These are phyloP conservation scores for Dendrothele bispora DNA, from an alignment of 768 basidiomycete genomes.

Conservation along the genomic window DNA sequence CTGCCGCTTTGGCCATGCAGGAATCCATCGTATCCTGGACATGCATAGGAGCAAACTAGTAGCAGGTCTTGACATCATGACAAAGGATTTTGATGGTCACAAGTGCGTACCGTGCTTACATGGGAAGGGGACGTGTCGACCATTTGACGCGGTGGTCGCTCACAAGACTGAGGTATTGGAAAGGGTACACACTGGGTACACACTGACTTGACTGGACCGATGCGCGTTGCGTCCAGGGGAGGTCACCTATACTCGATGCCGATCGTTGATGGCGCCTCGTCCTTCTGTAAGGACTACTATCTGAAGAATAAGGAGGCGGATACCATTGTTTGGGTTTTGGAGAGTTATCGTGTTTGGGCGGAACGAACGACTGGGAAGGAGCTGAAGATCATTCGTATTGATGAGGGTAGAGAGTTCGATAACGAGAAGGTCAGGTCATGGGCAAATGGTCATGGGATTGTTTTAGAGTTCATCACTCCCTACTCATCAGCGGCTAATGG, in stretches of 20 bases:
- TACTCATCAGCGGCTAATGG: constrained; percentile 26
- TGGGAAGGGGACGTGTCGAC: too few species aligned
- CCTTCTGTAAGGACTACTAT: neutral
- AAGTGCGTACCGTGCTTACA: too few species aligned
- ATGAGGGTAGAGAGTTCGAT: constrained; percentile 24
- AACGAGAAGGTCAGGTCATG: constrained; percentile 4
- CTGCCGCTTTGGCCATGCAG: too few species aligned
- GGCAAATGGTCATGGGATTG: constrained; percentile 16
- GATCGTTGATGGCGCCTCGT: neutral
- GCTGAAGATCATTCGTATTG: constrained; percentile 3
- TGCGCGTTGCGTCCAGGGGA: neutral
- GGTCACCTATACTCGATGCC: constrained; percentile 3
- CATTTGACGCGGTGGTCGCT: neutral
- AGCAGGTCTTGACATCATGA: too few species aligned
- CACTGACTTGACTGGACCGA: neutral
- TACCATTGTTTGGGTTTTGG: neutral
- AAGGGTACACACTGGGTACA: too few species aligned
- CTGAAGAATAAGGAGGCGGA: neutral
- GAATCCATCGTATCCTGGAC: too few species aligned
- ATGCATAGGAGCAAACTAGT: too few species aligned
- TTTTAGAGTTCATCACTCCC: constrained; percentile 16
- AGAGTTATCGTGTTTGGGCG: neutral
- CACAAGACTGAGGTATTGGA: too few species aligned
- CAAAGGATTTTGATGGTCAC: too few species aligned
- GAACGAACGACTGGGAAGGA: neutral